phyloP scores from a whole-genome alignment of 2,329 filamentous ascomycete species.

The Hypoxylon sp. region DNA sequence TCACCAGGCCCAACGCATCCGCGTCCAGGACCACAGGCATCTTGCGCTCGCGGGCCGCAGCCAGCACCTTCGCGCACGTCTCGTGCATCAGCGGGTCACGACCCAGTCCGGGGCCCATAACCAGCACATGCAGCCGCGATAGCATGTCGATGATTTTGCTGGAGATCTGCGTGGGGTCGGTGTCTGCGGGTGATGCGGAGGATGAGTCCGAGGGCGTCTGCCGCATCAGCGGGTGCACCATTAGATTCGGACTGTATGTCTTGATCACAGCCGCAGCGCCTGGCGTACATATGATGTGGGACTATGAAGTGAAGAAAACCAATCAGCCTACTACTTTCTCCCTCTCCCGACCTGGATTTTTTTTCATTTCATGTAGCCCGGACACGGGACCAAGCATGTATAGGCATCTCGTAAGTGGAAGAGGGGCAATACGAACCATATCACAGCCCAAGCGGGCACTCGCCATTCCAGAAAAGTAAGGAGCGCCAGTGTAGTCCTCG shows the following conservation, averaged over 20 bases:
- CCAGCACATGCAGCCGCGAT: slow-evolving; percentile 86
- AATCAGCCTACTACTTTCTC: no score
- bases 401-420: background rate
- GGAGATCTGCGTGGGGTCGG: slow-evolving; percentile 68
- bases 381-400: no score
- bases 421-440: slow-evolving; percentile 67
- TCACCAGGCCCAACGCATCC: slow-evolving; percentile 83
- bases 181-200: slow-evolving; percentile 59
- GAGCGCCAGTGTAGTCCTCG: slow-evolving; percentile 95
- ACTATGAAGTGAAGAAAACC: slow-evolving; percentile 57
- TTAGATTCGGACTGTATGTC: slow-evolving; percentile 95
- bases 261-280: slow-evolving; percentile 90
- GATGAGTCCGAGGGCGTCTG: slow-evolving; percentile 66
- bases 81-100: slow-evolving; percentile 90
- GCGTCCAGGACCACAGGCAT: slow-evolving; percentile 92
- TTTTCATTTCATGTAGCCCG: no score
- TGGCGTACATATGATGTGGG: slow-evolving; percentile 94
- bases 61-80: slow-evolving; percentile 80
- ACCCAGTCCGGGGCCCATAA: slow-evolving; percentile 91
- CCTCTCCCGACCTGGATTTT: no score
- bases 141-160: slow-evolving; percentile 80
- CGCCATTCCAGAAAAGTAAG: slow-evolving; percentile 98
- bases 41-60: slow-evolving; percentile 73
- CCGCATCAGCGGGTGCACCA: slow-evolving; percentile 97
- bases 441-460: slow-evolving; percentile 90